Evolutionary conservation across 1,139 yeast genomes (phyloP), one percentile per base, ranked within the genome.

Genomic region (Debaryomycetaceae sp.): DNA sequence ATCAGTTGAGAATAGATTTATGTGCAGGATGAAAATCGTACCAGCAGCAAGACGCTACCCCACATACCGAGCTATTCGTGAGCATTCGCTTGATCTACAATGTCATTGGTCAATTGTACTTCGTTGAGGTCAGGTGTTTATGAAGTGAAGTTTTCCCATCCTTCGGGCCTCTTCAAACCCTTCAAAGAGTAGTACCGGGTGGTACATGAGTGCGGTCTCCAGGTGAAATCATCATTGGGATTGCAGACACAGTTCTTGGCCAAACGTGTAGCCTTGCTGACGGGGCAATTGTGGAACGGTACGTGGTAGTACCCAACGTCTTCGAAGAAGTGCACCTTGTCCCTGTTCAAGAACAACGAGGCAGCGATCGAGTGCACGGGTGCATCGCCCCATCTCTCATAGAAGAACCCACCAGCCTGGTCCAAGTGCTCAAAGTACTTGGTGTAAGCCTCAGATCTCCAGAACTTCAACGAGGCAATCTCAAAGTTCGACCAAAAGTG

Each of bases 371-470:
- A 82, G 53, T 85, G 95, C 23, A 85, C 80, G 23, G 95, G 95
- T 9, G 95, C 95, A 58, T 84, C 95, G 38, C 95, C 95, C 94
- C 95, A 85, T 53, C 95, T 72, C 61, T 85, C 95, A 53, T 85
- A 85, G 59, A 81, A 85, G 61, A 85, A 85, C 4, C 95, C 95
- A 48, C 95, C 95, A 11, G 83, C 73, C 42, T 74, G 59, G 53
- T 84, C 95, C 45, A 84, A 71, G 49, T 68, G 64, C 20, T 82
- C 81, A 45, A 84, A 85, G 55, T 79, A 84, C 31, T 71, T 67
- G 33, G 61, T 56, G 53, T 83, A 84, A 12, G 84, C 84, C 31
- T 79, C 74, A 16, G 76, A 59, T 53, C 94, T 71, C 84, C 85
- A 84, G 49, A 84, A 72, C 34, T 76, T 71, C 53, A 84, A 68